A percentile compares a stretch with the other conserved stretches of the same genome.
These are phyloP conservation scores for Solanum hybrid DNA, from an alignment of 305 asterid species.

Conservation along the genomic window DNA sequence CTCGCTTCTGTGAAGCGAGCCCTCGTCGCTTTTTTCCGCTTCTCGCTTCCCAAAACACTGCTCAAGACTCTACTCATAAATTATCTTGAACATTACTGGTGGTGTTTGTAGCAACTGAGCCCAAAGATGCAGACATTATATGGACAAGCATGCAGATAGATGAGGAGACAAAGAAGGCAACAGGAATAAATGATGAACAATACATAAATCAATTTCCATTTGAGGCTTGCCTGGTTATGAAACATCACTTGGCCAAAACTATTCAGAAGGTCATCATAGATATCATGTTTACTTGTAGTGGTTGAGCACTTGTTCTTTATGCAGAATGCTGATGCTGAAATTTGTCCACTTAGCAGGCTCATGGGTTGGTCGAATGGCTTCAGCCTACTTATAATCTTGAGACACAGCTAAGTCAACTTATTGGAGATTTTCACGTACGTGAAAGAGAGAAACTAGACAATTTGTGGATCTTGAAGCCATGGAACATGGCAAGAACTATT, in stretches of 20 bases:
- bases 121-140: constrained; percentile 83
- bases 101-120: constrained; percentile 64
- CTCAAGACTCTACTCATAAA: neutral
- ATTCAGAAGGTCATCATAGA: constrained; percentile 54
- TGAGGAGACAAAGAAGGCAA: constrained; percentile 70
- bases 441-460: constrained; percentile 59
- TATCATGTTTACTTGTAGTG: neutral
- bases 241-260: constrained; percentile 91
- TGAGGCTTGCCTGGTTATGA: constrained; percentile 97
- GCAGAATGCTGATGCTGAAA: constrained; percentile 17
- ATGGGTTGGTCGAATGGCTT: constrained; percentile 83
- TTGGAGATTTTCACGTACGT: constrained; percentile 67
- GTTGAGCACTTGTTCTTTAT: constrained; percentile 1
- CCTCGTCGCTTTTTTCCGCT: too few relatives aligned
- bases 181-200: constrained; percentile 74
- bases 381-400: constrained; percentile 97
- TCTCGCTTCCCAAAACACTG: too few relatives aligned
- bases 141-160: constrained; percentile 90
- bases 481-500: constrained; percentile 99
- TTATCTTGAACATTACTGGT: neutral
- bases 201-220: constrained; percentile 85
- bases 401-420: constrained; percentile 73
- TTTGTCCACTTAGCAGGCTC: constrained; percentile 44
- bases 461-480: constrained; percentile 94
- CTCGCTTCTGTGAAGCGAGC: too few relatives aligned